Evolutionary conservation across 2,329 filamentous ascomycete genomes (phyloP).

Genomic region (Aspergillus thermomutatus): DNA sequence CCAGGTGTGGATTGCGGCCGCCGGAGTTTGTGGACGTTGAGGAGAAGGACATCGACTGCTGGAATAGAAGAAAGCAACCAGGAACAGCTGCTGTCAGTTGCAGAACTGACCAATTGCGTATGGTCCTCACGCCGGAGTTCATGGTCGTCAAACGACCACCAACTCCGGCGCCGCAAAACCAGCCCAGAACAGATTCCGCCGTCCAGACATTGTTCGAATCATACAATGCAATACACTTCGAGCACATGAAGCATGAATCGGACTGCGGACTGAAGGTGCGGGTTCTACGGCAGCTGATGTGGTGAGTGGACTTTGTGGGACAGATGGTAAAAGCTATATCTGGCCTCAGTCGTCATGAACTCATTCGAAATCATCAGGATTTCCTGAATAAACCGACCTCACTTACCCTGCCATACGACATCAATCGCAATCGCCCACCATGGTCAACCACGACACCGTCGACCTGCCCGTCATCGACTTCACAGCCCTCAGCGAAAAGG

Average conservation of each 20-base stretch:
- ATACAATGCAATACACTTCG: not conserved
- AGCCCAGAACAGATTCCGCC: not conserved
- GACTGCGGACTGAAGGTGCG: not conserved
- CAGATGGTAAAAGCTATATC: not conserved
- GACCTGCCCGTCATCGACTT: not conserved
- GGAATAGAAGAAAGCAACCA: too few species aligned
- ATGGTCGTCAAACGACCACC: not conserved
- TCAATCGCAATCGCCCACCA: not conserved
- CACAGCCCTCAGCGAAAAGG: not conserved
- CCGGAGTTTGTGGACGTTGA: too few species aligned
- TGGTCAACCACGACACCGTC: not conserved
- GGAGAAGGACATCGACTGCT: too few species aligned
- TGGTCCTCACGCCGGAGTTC: not conserved
- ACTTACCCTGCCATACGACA: not conserved
- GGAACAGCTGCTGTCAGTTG: too few species aligned
- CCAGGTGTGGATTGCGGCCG: slow-evolving; percentile 2
- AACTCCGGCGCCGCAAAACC: not conserved
- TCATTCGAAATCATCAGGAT: not conserved
- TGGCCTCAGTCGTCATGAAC: not conserved
- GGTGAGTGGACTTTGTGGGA: not conserved
- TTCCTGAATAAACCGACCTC: not conserved
- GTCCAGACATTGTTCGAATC: not conserved
- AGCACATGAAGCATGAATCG: not conserved
- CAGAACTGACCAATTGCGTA: too few species aligned
- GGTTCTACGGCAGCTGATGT: not conserved